A percentile compares a stretch with the other conserved stretches of the same genome.
Evolutionary conservation across 495 filamentous ascomycete genomes (phyloP).

Genomic region (Parathielavia appendiculata): DNA sequence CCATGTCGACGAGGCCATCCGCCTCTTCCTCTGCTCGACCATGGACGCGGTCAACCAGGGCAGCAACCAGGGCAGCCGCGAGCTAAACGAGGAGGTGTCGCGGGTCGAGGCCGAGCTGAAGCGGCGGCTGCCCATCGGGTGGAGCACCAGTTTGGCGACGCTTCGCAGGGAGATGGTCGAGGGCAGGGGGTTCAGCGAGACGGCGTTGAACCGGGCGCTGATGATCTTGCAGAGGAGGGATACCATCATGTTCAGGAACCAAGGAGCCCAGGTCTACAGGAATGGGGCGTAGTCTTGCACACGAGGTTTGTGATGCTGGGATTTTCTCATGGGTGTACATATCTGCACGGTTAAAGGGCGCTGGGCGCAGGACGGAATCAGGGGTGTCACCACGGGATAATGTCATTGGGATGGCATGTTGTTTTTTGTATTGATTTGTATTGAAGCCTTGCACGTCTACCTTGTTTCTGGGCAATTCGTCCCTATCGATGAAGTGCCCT

Average conservation of each 20-base stretch:
- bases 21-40: slow-evolving; percentile 91
- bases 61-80: slow-evolving; percentile 69
- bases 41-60: slow-evolving; percentile 98
- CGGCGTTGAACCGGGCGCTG: slow-evolving; percentile 75
- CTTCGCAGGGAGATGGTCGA: slow-evolving; percentile 87
- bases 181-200: slow-evolving; percentile 78
- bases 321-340: background rate
- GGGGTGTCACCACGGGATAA: background rate
- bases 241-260: slow-evolving; percentile 84
- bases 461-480: background rate
- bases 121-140: slow-evolving; percentile 84
- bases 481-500: no score
- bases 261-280: slow-evolving; percentile 83
- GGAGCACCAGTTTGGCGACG: slow-evolving; percentile 85
- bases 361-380: slow-evolving; percentile 7
- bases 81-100: slow-evolving; percentile 80
- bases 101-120: slow-evolving; percentile 91
- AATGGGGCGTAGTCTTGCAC: slow-evolving; percentile 42
- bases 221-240: slow-evolving; percentile 82
- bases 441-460: background rate
- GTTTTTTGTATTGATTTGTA: background rate
- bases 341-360: slow-evolving; percentile 10
- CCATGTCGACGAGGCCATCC: slow-evolving; percentile 97
- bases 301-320: background rate
- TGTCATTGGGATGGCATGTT: background rate